These are phyloP conservation scores for Petunia hybrid DNA, from an alignment of 305 asterid species.

Conservation along the genomic window DNA sequence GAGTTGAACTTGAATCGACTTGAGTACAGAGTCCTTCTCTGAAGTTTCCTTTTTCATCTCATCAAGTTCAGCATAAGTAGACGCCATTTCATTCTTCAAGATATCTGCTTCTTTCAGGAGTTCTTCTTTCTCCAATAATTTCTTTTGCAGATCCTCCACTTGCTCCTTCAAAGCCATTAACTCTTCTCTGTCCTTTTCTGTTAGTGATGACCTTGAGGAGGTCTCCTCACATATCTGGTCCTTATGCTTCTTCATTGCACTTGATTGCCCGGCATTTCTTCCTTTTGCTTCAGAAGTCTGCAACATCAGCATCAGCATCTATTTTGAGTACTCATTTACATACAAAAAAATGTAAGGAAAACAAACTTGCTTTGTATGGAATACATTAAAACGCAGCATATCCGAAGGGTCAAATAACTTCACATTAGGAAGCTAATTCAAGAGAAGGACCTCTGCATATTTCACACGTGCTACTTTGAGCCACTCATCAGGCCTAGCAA, in stretches of 20 bases:
- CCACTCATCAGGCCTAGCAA: not conserved
- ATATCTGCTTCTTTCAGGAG: slow-evolving; percentile 67
- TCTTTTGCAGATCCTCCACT: slow-evolving; percentile 70
- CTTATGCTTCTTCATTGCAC: slow-evolving; percentile 58
- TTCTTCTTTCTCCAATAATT: slow-evolving; percentile 79
- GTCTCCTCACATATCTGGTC: slow-evolving; percentile 54
- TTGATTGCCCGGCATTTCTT: slow-evolving; percentile 58
- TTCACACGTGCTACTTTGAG: not conserved
- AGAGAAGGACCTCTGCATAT: not conserved
- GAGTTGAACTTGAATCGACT: slow-evolving; percentile 76
- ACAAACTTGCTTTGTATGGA: not conserved
- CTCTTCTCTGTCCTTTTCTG: slow-evolving; percentile 83
- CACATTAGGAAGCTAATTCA: not conserved
- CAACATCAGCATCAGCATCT: slow-evolving; percentile 37
- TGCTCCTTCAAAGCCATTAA: slow-evolving; percentile 61
- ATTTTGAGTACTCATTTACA: not conserved
- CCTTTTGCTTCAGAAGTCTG: slow-evolving; percentile 62
- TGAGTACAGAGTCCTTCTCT: slow-evolving; percentile 68
- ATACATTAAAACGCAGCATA: not conserved
- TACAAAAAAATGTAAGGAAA: not conserved
- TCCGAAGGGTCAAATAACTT: not conserved
- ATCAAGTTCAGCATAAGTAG: slow-evolving; percentile 50
- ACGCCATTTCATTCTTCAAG: slow-evolving; percentile 60
- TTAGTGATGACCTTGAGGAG: slow-evolving; percentile 58
- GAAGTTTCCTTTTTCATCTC: slow-evolving; percentile 61